Percentiles rank a stretch among this genome's conserved stretches.
phyloP scores from a whole-genome alignment of 345 rosid species.

The Linum lewisii region DNA sequence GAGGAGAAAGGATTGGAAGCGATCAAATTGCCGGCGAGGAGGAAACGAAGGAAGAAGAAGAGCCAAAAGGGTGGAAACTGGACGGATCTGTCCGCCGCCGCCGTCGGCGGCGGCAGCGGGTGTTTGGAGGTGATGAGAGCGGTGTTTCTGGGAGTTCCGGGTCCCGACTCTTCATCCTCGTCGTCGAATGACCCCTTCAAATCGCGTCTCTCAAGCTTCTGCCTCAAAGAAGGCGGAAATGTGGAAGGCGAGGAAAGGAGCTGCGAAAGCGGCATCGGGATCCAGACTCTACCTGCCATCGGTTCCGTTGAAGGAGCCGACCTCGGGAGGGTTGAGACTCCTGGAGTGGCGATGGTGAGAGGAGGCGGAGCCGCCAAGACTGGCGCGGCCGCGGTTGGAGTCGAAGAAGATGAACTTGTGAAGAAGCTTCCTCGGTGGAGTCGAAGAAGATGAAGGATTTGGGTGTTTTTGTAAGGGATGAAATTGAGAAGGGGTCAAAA shows the following conservation, averaged over 20 bases:
- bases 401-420: too few species aligned
- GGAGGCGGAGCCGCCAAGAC: too few species aligned
- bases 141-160: neutral
- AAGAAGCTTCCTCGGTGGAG: too few species aligned
- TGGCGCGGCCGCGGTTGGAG: too few species aligned
- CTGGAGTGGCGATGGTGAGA: too few species aligned
- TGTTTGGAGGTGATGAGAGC: neutral
- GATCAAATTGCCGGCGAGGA: neutral
- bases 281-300: slow-evolving; percentile 61
- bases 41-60: slow-evolving; percentile 19
- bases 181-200: slow-evolving; percentile 40
- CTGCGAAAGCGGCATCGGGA: slow-evolving; percentile 20
- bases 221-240: slow-evolving; percentile 74
- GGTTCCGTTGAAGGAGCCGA: slow-evolving; percentile 57
- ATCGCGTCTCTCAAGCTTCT: slow-evolving; percentile 53
- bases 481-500: too few species aligned
- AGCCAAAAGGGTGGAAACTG: slow-evolving; percentile 8
- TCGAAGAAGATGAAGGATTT: too few species aligned
- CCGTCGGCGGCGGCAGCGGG: too few species aligned
- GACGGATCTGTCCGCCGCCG: too few species aligned
- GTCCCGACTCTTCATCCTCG: slow-evolving; percentile 16
- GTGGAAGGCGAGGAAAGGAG: slow-evolving; percentile 55
- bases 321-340: slow-evolving; percentile 55
- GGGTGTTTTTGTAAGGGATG: too few species aligned
- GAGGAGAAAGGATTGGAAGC: neutral